These are phyloP conservation scores for Fusarium sp. DNA, from an alignment of 2,329 filamentous ascomycete species.

Conservation along the genomic window DNA sequence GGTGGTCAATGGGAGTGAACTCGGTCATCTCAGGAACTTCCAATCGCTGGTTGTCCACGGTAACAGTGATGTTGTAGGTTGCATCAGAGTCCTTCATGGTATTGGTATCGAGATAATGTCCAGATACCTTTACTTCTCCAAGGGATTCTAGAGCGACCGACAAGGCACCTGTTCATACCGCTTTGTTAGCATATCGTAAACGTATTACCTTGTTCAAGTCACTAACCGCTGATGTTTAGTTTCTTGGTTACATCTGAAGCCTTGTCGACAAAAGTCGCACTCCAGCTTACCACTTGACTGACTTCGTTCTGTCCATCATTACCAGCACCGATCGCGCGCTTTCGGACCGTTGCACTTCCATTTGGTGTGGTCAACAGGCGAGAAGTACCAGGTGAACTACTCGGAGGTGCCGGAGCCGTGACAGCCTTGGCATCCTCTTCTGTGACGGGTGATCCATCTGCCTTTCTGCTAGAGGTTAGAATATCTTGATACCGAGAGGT, in stretches of 20 bases:
- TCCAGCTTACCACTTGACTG: slow-evolving; percentile 23
- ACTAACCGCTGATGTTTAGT: slow-evolving; percentile 12
- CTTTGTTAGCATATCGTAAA: background rate
- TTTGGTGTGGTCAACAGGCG: slow-evolving; percentile 2
- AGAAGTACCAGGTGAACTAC: background rate
- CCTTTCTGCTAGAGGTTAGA: background rate
- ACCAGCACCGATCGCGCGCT: background rate
- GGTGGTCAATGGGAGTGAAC: slow-evolving; percentile 17
- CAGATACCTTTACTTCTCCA: slow-evolving; percentile 1
- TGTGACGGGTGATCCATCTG: background rate
- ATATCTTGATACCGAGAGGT: background rate
- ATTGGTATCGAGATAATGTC: slow-evolving; percentile 6
- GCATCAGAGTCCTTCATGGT: slow-evolving; percentile 8
- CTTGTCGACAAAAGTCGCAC: slow-evolving; percentile 11
- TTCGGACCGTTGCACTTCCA: slow-evolving; percentile 1
- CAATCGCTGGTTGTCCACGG: slow-evolving; percentile 11
- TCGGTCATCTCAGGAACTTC: slow-evolving; percentile 13
- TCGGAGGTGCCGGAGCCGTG: background rate
- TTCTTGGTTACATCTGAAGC: slow-evolving; percentile 12
- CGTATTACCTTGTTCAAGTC: background rate
- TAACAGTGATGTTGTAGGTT: slow-evolving; percentile 11
- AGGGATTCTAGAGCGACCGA: slow-evolving; percentile 6
- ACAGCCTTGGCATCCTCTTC: background rate
- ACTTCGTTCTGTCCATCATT: slow-evolving; percentile 14
- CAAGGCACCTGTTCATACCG: slow-evolving; percentile 4